Percentiles rank a stretch among this genome's conserved stretches.
Conservation (phyloP, 2,329 filamentous ascomycete genomes). For the Tolypocladium amazonense region DNA sequence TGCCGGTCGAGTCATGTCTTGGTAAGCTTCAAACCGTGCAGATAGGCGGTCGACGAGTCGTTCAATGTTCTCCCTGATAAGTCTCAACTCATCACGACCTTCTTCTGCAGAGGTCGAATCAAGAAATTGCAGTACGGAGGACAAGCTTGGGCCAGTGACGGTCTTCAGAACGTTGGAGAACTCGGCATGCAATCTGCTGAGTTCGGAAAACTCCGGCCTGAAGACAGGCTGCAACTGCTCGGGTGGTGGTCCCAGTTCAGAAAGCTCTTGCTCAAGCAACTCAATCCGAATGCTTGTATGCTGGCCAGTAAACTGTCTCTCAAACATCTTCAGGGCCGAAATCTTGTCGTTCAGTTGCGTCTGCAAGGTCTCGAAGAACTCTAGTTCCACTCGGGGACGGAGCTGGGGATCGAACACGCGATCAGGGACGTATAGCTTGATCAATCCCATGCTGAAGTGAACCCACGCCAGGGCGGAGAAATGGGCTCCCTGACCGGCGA, state of each 20-base stretch:
- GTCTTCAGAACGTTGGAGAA: conserved; percentile 66
- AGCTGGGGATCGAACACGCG: conserved; percentile 74
- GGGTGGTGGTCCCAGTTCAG: conserved; percentile 55
- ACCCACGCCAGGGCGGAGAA: conserved; percentile 55
- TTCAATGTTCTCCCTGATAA: conserved; percentile 46
- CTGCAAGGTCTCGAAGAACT: conserved; percentile 45
- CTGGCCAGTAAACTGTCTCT: conserved; percentile 57
- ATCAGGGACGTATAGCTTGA: conserved; percentile 78
- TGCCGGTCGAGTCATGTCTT: conserved; percentile 71
- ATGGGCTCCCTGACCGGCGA: conserved; percentile 12
- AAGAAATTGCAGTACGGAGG: conserved; percentile 18
- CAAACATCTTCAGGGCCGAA: conserved; percentile 52
- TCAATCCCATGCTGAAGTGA: conserved; percentile 60
- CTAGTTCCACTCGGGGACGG: conserved; percentile 53
- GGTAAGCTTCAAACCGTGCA: conserved; percentile 65
- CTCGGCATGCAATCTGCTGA: conserved; percentile 68
- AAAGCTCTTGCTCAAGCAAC: conserved; percentile 51
- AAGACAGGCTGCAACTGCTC: conserved; percentile 55
- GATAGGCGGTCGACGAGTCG: conserved; percentile 62
- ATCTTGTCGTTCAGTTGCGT: conserved; percentile 45
- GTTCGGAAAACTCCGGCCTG: conserved; percentile 56
- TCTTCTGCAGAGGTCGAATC: conserved; percentile 10
- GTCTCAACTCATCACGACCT: conserved; percentile 28
- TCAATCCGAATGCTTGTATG: conserved; percentile 55
- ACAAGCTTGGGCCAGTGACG: conserved; percentile 39